Conservation (phyloP, 805 yeast species). For the Metschnikowia gelsemii region DNA sequence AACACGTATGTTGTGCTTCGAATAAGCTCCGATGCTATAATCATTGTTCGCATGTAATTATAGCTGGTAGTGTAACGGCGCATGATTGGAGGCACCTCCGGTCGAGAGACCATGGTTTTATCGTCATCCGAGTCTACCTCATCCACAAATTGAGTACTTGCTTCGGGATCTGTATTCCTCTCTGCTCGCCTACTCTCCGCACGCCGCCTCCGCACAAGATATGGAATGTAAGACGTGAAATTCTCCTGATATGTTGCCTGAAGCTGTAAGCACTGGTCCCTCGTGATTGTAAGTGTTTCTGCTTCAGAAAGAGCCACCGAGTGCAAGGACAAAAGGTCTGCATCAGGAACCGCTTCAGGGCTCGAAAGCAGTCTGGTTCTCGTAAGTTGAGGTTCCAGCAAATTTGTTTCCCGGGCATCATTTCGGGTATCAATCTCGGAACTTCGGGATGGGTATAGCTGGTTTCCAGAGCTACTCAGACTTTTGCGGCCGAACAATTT, state of each 20-base stretch:
- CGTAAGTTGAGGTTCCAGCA: background rate
- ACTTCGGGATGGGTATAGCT: background rate
- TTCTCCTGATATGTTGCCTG: conserved; percentile 39
- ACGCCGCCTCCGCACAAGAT: conserved; percentile 32
- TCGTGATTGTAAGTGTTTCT: conserved; percentile 32
- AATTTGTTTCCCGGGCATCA: background rate
- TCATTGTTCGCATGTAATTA: conserved; percentile 29
- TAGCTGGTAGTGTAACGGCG: conserved; percentile 23
- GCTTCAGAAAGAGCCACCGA: conserved; percentile 36
- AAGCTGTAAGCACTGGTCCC: conserved; percentile 29
- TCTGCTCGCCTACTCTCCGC: conserved; percentile 10
- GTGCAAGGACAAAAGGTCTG: conserved; percentile 8
- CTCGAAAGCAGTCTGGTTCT: background rate
- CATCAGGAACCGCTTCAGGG: conserved; percentile 3
- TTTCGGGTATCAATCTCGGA: no score
- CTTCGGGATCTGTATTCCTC: no score
- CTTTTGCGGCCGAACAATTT: conserved; percentile 14
- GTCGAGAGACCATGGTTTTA: conserved; percentile 11
- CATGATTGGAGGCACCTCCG: conserved; percentile 20
- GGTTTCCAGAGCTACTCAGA: background rate
- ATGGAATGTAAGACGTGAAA: conserved; percentile 39
- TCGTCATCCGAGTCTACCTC: conserved; percentile 14
- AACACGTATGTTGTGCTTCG: conserved; percentile 31
- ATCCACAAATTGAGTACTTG: background rate
- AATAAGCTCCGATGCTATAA: conserved; percentile 36